Evolutionary conservation across 164 flowering plant genomes (phyloP), one percentile per base, ranked within the genome.

Genomic region (Vitis amurensis): DNA sequence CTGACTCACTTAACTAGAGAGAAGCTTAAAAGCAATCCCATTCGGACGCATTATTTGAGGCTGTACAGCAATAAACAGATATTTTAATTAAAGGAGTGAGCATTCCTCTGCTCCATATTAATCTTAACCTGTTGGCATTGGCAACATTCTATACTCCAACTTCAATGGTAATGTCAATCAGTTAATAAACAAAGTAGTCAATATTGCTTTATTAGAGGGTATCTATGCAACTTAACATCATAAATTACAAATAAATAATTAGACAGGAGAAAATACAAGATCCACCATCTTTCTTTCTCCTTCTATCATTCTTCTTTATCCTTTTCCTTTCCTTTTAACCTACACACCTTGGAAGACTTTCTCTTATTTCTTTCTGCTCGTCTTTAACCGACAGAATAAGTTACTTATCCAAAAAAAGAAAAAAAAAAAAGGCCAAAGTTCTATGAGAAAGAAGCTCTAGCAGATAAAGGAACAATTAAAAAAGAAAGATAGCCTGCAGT

Each of bases 321-420:
- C 61, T 59, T 59, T 59, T 59, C 61, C 2, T 59, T 59, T 27
- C 61, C 15, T 59, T 7, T 59, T 59, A 59, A n/a, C 30, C 61
- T 59, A 10, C 14, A 17, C 16, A 58, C 30, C 27, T 14, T 53
- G 11, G 0, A 13, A 53, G 4, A 5, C n/a, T 53, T 53, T 14
- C 15, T 13, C 56, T 13, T 11, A 3, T 37, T 37, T 37, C 44
- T 37, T 37, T 37, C 7, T 37, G 7, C 44, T 37, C 7, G 0
- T 37, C 44, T 58, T 58, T 4, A 4, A 23, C 27, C 27, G 3
- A 58, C 12, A 17, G 27, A 58, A 58, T 9, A 17, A 23, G 61
- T 58, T 11, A 58, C 12, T 17, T 58, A 17, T 9, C 4, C 27
- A 59, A 11, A 12, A 53, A 59, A 3, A 23, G 27, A 23, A 11